A percentile compares a stretch with the other conserved stretches of the same genome.
Conservation (phyloP, 1,284 basidiomycete genomes). For the Fomitopsis schrenkii region DNA sequence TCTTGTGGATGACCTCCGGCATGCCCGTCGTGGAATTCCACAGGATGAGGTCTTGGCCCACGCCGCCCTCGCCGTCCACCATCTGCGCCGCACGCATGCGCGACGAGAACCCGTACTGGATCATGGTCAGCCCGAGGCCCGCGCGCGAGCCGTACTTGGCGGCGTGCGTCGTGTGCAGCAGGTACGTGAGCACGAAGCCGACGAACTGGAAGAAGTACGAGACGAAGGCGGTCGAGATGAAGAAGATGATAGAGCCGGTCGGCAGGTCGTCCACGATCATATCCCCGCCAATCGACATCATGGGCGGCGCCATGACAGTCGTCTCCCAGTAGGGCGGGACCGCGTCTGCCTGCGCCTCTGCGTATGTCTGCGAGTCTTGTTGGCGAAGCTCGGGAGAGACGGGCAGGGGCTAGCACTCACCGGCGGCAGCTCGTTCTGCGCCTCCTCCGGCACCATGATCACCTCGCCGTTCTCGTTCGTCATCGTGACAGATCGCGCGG, state of each 20-base stretch:
- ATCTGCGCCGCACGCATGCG: slow-evolving; percentile 25
- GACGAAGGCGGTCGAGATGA: slow-evolving; percentile 78
- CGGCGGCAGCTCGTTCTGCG: slow-evolving; percentile 81
- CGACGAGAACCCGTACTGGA: slow-evolving; percentile 80
- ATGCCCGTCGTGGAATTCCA: slow-evolving; percentile 8
- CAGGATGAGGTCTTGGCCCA: slow-evolving; percentile 3
- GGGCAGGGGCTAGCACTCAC: slow-evolving; percentile 39
- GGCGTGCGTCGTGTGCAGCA: slow-evolving; percentile 92
- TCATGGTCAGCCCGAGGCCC: slow-evolving; percentile 91
- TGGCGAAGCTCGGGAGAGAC: background rate
- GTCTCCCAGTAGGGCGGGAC: slow-evolving; percentile 98
- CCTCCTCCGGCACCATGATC: slow-evolving; percentile 72
- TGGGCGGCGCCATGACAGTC: slow-evolving; percentile 75
- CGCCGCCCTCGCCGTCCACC: slow-evolving; percentile 1
- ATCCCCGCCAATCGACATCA: slow-evolving; percentile 48
- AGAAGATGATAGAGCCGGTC: slow-evolving; percentile 66
- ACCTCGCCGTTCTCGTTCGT: slow-evolving; percentile 56
- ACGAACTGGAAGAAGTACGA: slow-evolving; percentile 97
- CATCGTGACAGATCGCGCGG: slow-evolving; percentile 45
- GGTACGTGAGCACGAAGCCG: slow-evolving; percentile 91
- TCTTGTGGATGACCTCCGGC: slow-evolving; percentile 1
- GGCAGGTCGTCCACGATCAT: slow-evolving; percentile 76
- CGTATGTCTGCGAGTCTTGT: slow-evolving; percentile 63
- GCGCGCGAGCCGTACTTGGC: slow-evolving; percentile 93
- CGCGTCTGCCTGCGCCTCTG: slow-evolving; percentile 84